phyloP scores from a whole-genome alignment of 331 rosid genomes.

The Rosa hybrid region DNA sequence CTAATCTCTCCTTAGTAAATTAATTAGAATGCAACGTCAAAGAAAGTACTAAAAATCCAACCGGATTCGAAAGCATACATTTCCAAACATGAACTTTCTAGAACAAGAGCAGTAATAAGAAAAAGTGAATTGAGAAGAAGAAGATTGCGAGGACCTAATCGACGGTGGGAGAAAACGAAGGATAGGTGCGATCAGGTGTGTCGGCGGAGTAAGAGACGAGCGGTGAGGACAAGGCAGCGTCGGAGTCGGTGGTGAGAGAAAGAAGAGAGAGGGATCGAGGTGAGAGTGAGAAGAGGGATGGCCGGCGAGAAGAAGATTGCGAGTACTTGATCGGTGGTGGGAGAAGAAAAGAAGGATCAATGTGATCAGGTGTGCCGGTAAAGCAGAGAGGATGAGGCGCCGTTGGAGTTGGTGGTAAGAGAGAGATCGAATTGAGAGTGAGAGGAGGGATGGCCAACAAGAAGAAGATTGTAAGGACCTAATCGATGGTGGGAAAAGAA shows the following conservation, averaged over 20 bases:
- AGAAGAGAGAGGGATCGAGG: no score
- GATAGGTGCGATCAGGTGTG: slow-evolving; percentile 45
- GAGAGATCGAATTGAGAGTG: no score
- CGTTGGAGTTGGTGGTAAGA: no score
- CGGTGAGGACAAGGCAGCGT: slow-evolving; percentile 26
- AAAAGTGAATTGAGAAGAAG: background rate
- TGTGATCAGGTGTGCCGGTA: no score
- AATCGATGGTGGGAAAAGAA: no score
- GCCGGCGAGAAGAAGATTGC: no score
- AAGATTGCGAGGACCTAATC: slow-evolving; percentile 54
- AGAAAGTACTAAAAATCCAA: background rate
- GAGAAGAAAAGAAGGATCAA: no score
- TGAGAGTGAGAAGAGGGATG: no score
- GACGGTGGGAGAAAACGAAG: slow-evolving; percentile 40
- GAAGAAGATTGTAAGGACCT: no score
- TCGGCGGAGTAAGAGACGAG: slow-evolving; percentile 20
- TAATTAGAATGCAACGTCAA: background rate
- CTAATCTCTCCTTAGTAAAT: background rate
- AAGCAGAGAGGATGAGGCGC: no score
- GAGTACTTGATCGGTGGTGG: no score
- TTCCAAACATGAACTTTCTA: background rate
- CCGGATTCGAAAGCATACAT: background rate
- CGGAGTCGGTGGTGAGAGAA: slow-evolving; percentile 17
- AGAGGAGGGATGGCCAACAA: no score
- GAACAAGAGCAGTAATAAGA: background rate